Evolutionary conservation across 192 early-diverging fungal species (phyloP), one percentile per base, ranked within the genome.

Genomic region (Coemansia sp.): DNA sequence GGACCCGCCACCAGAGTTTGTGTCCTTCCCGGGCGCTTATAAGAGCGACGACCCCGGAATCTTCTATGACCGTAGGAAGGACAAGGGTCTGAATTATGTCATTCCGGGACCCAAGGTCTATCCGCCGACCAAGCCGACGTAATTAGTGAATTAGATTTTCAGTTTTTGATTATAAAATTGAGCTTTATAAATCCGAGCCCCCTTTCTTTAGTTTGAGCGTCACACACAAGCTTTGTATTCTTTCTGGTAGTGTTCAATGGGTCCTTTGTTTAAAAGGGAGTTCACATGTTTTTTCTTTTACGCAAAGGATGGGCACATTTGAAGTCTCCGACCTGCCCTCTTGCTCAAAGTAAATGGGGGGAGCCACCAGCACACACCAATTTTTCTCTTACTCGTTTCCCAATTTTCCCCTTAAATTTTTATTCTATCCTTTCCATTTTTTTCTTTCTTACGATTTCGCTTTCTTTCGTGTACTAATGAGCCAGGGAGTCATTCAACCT

Each of bases 21-120:
- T 59, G 35, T 20, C 61, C 2, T 68, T 74, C 20, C 72, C 72
- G 0, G 72, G 72, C 28, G 38, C 53, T n/a, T 74, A 74, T 14
- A 36, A 48, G 11, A 21, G 41, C 9, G 6, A 64, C 3, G 66
- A 68, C 28, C 42, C 50, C 1, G 72, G 72, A 1, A 68, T 74
- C 21, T 21, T 48, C 4, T 64, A 60, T 42, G 16, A 43, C 16
- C 61, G 41, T 12, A 25, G 21, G 1, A 33, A 20, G 1, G 39
- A 26, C 25, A 36, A 52, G 10, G 52, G 52, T n/a, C 14, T 55
- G 12, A 52, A n/a, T 1, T 73, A 73, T 56, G 21, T 23, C 6
- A 26, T 73, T 3, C 72, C 72, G 0, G 72, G 72, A 0, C 72
- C 72, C 1, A 23, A 53, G 0, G 31, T 72, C 20, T 70, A 52